Evolutionary conservation across 2,329 filamentous ascomycete species (phyloP).

Genomic region (Hymenoscyphus albidus): DNA sequence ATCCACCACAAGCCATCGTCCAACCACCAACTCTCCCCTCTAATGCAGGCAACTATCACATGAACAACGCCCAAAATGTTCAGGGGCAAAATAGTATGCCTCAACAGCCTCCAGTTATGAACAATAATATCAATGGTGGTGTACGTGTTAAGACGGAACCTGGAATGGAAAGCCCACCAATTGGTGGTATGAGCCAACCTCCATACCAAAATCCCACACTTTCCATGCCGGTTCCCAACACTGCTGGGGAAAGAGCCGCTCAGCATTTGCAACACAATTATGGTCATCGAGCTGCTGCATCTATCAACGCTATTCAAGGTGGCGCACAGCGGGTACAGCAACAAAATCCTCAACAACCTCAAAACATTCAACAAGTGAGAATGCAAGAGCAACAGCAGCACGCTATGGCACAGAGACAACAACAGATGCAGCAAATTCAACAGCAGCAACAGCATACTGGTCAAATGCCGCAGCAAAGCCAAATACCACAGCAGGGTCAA

Average conservation of each 20-base stretch:
- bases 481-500: slow-evolving; percentile 9
- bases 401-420: slow-evolving; percentile 13
- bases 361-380: slow-evolving; percentile 11
- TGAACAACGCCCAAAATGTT: slow-evolving; percentile 23
- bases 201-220: slow-evolving; percentile 29
- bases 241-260: slow-evolving; percentile 53
- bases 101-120: slow-evolving; percentile 21
- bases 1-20: slow-evolving; percentile 46
- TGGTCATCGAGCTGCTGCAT: slow-evolving; percentile 60
- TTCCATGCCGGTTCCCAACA: slow-evolving; percentile 31
- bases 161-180: slow-evolving; percentile 32
- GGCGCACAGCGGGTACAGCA: slow-evolving; percentile 29
- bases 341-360: slow-evolving; percentile 26
- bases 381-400: slow-evolving; percentile 11
- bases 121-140: slow-evolving; percentile 27
- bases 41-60: slow-evolving; percentile 33
- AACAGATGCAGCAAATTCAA: slow-evolving; percentile 25
- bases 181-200: slow-evolving; percentile 14
- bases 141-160: slow-evolving; percentile 43
- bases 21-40: slow-evolving; percentile 35
- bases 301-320: slow-evolving; percentile 57
- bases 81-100: slow-evolving; percentile 20
- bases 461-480: slow-evolving; percentile 8
- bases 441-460: slow-evolving; percentile 28
- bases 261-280: slow-evolving; percentile 57